A percentile compares a stretch with the other conserved stretches of the same genome.
Evolutionary conservation across 805 yeast genomes (phyloP).

Genomic region (Myxozyma kluyveri): DNA sequence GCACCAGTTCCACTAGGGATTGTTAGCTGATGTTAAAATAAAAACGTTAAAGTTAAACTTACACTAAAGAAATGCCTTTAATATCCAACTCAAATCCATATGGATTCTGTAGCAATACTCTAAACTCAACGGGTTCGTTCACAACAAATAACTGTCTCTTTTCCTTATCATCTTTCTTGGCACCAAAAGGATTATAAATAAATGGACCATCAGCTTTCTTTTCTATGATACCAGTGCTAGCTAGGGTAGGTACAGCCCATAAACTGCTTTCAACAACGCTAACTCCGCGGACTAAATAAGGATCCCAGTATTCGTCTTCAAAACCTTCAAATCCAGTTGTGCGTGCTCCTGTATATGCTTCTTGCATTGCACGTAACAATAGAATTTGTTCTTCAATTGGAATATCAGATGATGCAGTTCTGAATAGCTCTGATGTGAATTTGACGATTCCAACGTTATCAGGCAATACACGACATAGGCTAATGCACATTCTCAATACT

Average conservation of each 20-base stretch:
- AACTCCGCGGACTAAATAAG: slow-evolving; percentile 56
- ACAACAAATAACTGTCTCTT: slow-evolving; percentile 46
- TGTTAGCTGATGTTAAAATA: not conserved
- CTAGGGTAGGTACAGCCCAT: slow-evolving; percentile 22
- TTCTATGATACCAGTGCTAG: not conserved
- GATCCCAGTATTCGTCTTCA: slow-evolving; percentile 65
- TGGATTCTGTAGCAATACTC: slow-evolving; percentile 69
- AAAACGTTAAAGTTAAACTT: slow-evolving; percentile 36
- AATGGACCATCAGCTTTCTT: slow-evolving; percentile 40
- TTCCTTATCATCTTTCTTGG: slow-evolving; percentile 32
- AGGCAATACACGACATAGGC: slow-evolving; percentile 51
- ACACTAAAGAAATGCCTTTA: slow-evolving; percentile 34
- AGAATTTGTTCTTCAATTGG: slow-evolving; percentile 23
- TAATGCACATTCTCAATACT: slow-evolving; percentile 51
- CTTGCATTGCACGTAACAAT: slow-evolving; percentile 11
- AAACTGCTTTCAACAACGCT: slow-evolving; percentile 35
- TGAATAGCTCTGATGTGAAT: slow-evolving; percentile 21
- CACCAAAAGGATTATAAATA: slow-evolving; percentile 61
- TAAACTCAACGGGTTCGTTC: slow-evolving; percentile 62
- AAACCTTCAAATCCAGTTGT: slow-evolving; percentile 24
- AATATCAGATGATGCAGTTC: slow-evolving; percentile 15
- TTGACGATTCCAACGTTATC: slow-evolving; percentile 46
- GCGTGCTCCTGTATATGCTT: slow-evolving; percentile 14
- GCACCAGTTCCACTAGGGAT: slow-evolving; percentile 33
- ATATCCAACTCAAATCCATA: slow-evolving; percentile 70